These are phyloP conservation scores for Davidsoniella neocaledoniae DNA, from an alignment of 2,329 filamentous ascomycete genomes.

Conservation along the genomic window DNA sequence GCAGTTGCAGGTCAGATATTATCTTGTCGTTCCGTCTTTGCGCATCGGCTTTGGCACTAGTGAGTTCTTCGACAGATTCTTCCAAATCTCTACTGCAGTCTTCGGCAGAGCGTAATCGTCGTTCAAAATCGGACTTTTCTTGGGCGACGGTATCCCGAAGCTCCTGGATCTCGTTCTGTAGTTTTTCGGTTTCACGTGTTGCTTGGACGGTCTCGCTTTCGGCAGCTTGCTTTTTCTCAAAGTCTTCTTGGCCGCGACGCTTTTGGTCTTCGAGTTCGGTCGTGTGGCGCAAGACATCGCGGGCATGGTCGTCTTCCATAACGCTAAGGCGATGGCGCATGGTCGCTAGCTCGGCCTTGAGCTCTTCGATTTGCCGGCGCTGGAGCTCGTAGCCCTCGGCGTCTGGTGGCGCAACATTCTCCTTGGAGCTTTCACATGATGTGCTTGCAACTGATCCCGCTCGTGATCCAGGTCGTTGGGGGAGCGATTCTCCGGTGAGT, in stretches of 20 bases:
- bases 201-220: slow-evolving; percentile 37
- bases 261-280: slow-evolving; percentile 70
- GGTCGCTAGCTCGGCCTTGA: slow-evolving; percentile 79
- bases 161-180: slow-evolving; percentile 35
- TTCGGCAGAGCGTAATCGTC: slow-evolving; percentile 50
- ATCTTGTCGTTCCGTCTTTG: slow-evolving; percentile 43
- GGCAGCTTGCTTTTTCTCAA: slow-evolving; percentile 45
- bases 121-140: slow-evolving; percentile 50
- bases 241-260: slow-evolving; percentile 71
- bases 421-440: slow-evolving; percentile 42
- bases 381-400: slow-evolving; percentile 43
- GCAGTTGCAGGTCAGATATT: slow-evolving; percentile 35
- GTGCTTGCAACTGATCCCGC: slow-evolving; percentile 27
- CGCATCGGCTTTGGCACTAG: slow-evolving; percentile 48
- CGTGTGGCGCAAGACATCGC: slow-evolving; percentile 60
- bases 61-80: slow-evolving; percentile 66
- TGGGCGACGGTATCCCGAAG: slow-evolving; percentile 31
- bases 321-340: slow-evolving; percentile 78
- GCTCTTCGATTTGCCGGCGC: slow-evolving; percentile 48
- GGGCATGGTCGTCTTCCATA: slow-evolving; percentile 72
- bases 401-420: slow-evolving; percentile 41
- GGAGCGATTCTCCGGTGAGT: slow-evolving; percentile 29
- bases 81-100: slow-evolving; percentile 58
- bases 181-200: slow-evolving; percentile 30
- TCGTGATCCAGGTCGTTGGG: slow-evolving; percentile 23